These are phyloP conservation scores for Omphalotus guepiniiformis DNA, from an alignment of 768 basidiomycete genomes.

Conservation along the genomic window DNA sequence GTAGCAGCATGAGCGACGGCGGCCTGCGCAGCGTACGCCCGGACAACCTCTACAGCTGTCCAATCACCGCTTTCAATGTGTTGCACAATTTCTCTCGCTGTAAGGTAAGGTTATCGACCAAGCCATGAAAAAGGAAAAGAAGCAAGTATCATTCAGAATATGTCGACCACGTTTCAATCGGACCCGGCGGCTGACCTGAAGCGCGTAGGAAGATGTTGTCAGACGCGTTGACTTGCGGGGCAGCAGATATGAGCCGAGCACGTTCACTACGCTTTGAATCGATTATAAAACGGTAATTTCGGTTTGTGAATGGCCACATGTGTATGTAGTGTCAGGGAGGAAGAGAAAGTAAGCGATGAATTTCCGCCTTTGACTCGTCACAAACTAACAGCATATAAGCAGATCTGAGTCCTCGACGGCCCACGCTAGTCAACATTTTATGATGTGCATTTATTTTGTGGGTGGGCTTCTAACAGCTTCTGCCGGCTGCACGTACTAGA, in stretches of 20 bases:
- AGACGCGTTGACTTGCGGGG: background rate
- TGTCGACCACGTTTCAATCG: background rate
- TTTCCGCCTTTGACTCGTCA: no score
- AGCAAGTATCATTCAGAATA: no score
- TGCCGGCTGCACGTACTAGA: no score
- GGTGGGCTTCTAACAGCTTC: no score
- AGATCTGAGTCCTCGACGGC: no score
- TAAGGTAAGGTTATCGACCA: background rate
- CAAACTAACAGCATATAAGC: no score
- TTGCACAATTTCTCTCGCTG: slow-evolving; percentile 40
- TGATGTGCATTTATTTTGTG: no score
- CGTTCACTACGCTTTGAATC: background rate
- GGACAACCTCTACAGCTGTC: slow-evolving; percentile 42
- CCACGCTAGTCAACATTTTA: no score
- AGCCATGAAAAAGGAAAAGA: background rate
- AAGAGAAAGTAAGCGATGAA: background rate
- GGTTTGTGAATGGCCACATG: background rate
- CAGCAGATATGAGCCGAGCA: background rate
- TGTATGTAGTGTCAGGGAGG: background rate
- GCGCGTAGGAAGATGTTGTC: background rate
- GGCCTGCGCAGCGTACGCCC: slow-evolving; percentile 41
- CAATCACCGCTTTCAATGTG: slow-evolving; percentile 34
- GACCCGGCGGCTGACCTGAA: background rate
- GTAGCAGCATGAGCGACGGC: slow-evolving; percentile 55
- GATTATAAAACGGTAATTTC: background rate